These are phyloP conservation scores for Colletotrichum gloeosporioides DNA, from an alignment of 2,329 filamentous ascomycete genomes.

Conservation along the genomic window DNA sequence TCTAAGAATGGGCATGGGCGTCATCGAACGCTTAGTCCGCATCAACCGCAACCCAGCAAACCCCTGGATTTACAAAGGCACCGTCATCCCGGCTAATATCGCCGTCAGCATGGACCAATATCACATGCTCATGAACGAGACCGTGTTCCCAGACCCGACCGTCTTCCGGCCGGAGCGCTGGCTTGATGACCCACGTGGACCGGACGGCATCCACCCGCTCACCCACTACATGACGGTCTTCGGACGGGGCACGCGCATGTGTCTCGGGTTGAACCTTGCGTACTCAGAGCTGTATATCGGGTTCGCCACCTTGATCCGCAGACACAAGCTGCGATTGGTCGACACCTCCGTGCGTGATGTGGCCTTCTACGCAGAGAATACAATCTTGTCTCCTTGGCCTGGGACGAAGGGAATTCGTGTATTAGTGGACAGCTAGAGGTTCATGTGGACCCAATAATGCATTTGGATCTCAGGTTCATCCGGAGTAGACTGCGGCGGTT, in stretches of 20 bases:
- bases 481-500: too few relatives aligned
- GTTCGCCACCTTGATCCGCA: background rate
- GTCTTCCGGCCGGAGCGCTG: conserved; percentile 32
- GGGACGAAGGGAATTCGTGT: background rate
- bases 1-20: background rate
- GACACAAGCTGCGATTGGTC: background rate
- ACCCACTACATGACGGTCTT: background rate
- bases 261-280: background rate
- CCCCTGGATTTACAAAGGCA: conserved; percentile 27
- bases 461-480: too few relatives aligned
- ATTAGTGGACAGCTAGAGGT: background rate
- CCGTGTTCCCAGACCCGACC: conserved; percentile 26
- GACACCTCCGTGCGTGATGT: background rate
- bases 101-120: conserved; percentile 42
- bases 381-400: background rate
- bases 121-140: conserved; percentile 27
- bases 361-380: background rate
- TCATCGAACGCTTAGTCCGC: conserved; percentile 39
- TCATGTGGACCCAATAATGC: too few relatives aligned
- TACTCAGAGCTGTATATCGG: background rate
- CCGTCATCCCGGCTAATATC: conserved; percentile 32
- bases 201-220: background rate
- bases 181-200: conserved; percentile 1
- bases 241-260: background rate
- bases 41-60: conserved; percentile 33